A percentile compares a stretch with the other conserved stretches of the same genome.
phyloP scores from a whole-genome alignment of 306 rosid species.

The Carpinus viminea region DNA sequence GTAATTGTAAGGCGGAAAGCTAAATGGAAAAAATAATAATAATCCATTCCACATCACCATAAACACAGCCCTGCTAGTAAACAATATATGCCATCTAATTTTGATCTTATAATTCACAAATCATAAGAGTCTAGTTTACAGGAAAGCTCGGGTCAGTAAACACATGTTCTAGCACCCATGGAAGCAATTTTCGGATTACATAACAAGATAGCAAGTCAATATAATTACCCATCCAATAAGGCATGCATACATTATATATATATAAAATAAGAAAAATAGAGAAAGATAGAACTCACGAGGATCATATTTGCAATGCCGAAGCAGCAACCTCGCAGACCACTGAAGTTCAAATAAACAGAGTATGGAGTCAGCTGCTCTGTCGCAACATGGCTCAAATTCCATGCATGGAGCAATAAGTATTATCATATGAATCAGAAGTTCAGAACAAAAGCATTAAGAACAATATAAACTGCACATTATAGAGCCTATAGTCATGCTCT shows the following conservation, averaged over 20 bases:
- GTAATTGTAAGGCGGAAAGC: neutral
- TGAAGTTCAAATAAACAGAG: constrained; percentile 51
- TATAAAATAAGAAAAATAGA: neutral
- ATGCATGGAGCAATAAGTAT: neutral
- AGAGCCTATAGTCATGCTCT: neutral
- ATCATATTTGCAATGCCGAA: constrained; percentile 95
- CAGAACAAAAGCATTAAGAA: neutral
- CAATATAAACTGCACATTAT: neutral
- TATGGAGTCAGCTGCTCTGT: constrained; percentile 32
- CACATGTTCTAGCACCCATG: neutral
- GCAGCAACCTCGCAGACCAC: constrained; percentile 92
- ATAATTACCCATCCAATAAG: neutral
- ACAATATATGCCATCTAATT: neutral
- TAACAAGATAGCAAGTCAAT: neutral
- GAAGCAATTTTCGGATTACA: neutral
- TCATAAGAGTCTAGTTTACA: neutral
- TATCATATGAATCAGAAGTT: neutral
- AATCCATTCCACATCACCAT: neutral
- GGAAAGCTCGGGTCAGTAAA: neutral
- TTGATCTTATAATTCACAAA: neutral
- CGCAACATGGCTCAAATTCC: constrained; percentile 29
- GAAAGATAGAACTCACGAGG: constrained; percentile 59
- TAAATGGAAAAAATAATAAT: neutral
- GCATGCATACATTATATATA: neutral
- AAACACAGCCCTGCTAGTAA: neutral